A percentile compares a stretch with the other conserved stretches of the same genome.
Conservation (phyloP, 2,329 filamentous ascomycete genomes). For the Penicillium verrucosum region DNA sequence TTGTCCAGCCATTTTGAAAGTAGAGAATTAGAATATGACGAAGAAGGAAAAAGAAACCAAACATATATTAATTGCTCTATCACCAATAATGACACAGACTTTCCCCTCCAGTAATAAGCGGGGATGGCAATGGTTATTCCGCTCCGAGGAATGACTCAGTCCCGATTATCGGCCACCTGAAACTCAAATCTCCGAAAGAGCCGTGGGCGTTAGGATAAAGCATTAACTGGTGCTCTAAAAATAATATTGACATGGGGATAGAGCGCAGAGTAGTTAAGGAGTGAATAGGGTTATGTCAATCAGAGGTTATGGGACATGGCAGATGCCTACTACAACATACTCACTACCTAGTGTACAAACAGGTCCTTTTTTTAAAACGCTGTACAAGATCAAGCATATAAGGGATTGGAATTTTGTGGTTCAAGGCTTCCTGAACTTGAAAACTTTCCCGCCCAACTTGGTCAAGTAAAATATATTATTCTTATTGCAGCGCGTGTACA, state of each 20-base stretch:
- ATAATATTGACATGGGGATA: too few relatives aligned
- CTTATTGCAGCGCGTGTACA: background rate
- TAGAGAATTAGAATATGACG: conserved; percentile 1
- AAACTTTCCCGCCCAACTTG: background rate
- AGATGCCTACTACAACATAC: background rate
- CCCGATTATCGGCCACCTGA: conserved; percentile 17
- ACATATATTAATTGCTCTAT: conserved; percentile 12
- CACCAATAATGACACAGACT: conserved; percentile 30
- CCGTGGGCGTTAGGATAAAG: background rate
- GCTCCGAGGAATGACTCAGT: conserved; percentile 29
- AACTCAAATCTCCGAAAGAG: background rate
- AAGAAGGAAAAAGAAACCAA: conserved; percentile 6
- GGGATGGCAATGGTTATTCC: conserved; percentile 31
- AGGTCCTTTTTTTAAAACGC: background rate
- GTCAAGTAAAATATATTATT: background rate
- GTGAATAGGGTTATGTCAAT: background rate
- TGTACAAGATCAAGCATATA: background rate
- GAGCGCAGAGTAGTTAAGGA: background rate
- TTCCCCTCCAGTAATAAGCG: conserved; percentile 29
- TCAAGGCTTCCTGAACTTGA: background rate
- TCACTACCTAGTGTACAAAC: background rate
- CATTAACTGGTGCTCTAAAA: background rate
- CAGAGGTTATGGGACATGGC: background rate
- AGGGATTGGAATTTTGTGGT: background rate
- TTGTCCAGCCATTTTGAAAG: conserved; percentile 33